Base-by-base conservation (phyloP, 1,284 basidiomycete species). In the Trichosporon sp. region DNA sequence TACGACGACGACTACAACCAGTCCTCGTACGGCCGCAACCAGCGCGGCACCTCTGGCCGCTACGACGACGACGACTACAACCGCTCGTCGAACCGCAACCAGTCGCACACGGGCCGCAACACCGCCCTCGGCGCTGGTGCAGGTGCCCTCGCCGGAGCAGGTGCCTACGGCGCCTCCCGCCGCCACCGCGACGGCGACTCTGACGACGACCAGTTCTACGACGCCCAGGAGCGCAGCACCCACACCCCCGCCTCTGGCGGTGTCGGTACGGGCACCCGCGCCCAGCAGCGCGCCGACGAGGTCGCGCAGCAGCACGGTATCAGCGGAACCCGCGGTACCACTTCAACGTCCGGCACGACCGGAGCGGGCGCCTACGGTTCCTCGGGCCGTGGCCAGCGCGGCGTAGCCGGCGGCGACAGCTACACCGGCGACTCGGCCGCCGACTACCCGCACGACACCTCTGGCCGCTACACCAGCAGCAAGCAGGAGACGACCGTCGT, bases 401-500 rank as follows among this genome's bases (percentile, higher is more conserved):
- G 26, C 21, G 26, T 11, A 14, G 31, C 4, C 14, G 31, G 32
- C 5, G 59, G 59, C 32, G 59, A 63, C 31, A 63, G 31, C 14
- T 63, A 63, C 59, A 63, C 59, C 1, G 59, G 32, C 16, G 59
- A 63, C 59, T 35, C 31, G 31, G 31, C 59, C 16, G 31, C 31
- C 31, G 59, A 63, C 59, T 63, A 63, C 59, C 59, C 59, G 14
- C 59, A 63, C 59, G 59, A 63, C 31, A 35, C 32, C 11, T 63
- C 59, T 16, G 59, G 59, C 59, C 59, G 59, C 31, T 63, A 63
- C 59, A 4, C 59, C 31, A n/a, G 32, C 32, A 63, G 7, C 31
- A n/a, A 35, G 59, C 59, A 63, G 59, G 59, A 63, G 59, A 63
- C 59, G 59, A 63, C 59, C 2, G 59, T 63, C 32, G 59, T 63